Evolutionary conservation across 495 filamentous ascomycete species (phyloP), one percentile per base, ranked within the genome.

Genomic region (Bathelium albidoporum): DNA sequence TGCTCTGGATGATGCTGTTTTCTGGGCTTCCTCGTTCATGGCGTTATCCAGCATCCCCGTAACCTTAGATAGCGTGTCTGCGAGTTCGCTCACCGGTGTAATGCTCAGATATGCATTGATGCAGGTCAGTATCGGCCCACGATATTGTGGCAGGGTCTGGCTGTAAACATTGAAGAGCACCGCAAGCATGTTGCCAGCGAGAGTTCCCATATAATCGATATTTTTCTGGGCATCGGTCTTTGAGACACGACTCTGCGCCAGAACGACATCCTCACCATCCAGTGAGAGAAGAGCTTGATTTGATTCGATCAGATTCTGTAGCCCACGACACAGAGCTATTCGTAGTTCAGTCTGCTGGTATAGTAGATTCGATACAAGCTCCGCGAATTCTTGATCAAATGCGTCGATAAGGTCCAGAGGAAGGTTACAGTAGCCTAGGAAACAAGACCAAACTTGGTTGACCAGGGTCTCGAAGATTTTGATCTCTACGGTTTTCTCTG

Each of bases 151-250:
- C 24, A 97, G 79, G 1, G 95, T 97, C 71, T 95, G 86, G 70
- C 88, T 95, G 77, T 97, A 98, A 29, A 97, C 93, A 71, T 98
- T 98, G 80, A 97, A 97, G 44, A 98, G 80, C 1, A 97, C 94
- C 1, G 94, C 91, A 31, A 98, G 81, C 67, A 97, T 72, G 65
- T 98, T 97, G 59, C 88, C 85, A 9, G 93, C 82, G 73, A 95
- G 91, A 2, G 73, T 71, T 3, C 88, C 83, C 11, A 98, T 79
- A 73, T 95, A 87, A 26, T 82, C 78, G 43, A 97, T 74, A 70
- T 96, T 95, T 73, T 85, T 83, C 71, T 82, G 74, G 0, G 94
- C 94, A 36, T 83, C 79, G 34, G 74, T 81, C 77, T 89, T 91
- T 22, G 88, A 85, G 41, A 95, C 83, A 59, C 90, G 81, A 62